These are phyloP conservation scores for Sporothrix phasma DNA, from an alignment of 2,329 filamentous ascomycete species.

Conservation along the genomic window DNA sequence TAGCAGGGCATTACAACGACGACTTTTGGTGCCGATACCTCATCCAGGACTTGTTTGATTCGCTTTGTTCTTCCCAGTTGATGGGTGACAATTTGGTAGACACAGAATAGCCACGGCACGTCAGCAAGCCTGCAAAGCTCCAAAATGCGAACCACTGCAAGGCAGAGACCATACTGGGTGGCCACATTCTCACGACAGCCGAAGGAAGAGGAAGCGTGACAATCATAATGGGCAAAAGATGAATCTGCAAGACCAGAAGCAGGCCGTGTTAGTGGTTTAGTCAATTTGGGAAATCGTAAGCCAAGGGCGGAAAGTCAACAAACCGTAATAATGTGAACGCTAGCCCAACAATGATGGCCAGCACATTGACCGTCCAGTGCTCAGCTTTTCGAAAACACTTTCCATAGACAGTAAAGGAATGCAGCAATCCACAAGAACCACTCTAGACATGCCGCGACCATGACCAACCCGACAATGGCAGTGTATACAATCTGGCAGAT, in stretches of 20 bases:
- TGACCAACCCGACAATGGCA: conserved; percentile 66
- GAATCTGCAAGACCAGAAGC: conserved; percentile 41
- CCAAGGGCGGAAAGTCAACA: conserved; percentile 24
- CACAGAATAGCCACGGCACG: conserved; percentile 88
- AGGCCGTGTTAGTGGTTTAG: not conserved
- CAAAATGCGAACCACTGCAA: conserved; percentile 96
- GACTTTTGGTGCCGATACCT: conserved; percentile 79
- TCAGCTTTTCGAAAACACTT: conserved; percentile 86
- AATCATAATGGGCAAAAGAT: conserved; percentile 92
- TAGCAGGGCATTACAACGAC: conserved; percentile 97
- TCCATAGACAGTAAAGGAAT: conserved; percentile 81
- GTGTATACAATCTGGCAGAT: conserved; percentile 70
- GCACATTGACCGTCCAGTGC: conserved; percentile 68
- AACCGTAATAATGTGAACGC: conserved; percentile 68
- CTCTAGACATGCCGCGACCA: conserved; percentile 78
- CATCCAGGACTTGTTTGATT: conserved; percentile 76
- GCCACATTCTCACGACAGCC: conserved; percentile 63
- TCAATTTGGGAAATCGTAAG: not conserved
- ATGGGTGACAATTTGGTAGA: conserved; percentile 84
- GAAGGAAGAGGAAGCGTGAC: conserved; percentile 78
- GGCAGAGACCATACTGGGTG: conserved; percentile 53
- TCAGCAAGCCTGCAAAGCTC: conserved; percentile 76
- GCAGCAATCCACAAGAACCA: conserved; percentile 95
- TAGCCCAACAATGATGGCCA: conserved; percentile 63
- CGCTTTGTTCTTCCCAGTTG: conserved; percentile 71